Evolutionary conservation across 495 filamentous ascomycete genomes (phyloP), one percentile per base, ranked within the genome.

Genomic region (Aspergillus asperescens): DNA sequence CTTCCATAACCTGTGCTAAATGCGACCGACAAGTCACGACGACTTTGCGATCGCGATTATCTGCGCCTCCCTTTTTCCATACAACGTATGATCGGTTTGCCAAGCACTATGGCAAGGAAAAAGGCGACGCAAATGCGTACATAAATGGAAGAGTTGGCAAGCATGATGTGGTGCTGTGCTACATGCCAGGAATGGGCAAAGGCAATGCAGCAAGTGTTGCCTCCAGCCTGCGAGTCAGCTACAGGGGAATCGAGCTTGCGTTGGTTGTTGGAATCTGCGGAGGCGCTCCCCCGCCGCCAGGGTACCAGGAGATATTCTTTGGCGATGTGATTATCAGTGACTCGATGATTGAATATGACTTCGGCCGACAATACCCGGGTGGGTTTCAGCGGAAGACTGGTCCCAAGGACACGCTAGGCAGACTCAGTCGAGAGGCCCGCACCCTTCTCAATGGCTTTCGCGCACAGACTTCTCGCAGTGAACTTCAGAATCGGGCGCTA

Each of bases 291-390:
- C n/a, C 12, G 7, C 31, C 49, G 12, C 19, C 51, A 10, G 29
- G 32, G 2, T 28, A 28, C 20, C 41, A 54, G 2, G 61, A 67
- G 20, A 51, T 72, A 3, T 39, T 72, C 8, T 63, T 77, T 1
- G 74, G 75, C 4, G 74, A 79, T 55, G 69, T 77, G 0, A 60
- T 77, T 18, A 68, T 79, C 28, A 72, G 71, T 48, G 67, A 63
- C 1, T 40, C 40, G 5, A 44, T 73, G 5, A 52, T 75, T 13
- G 57, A 77, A 49, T 71, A 69, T 45, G 66, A 70, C 32, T 65
- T 68, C 54, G 72, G 72, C 12, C 49, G 61, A 25, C 64, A 59
- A 42, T 61, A 61, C 28, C 60, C 65, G 0, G 52, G 57, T 42
- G 54, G 56, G 5, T 64, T 65, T 24, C 37, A 48, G 12, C 38